phyloP scores from a whole-genome alignment of 768 basidiomycete species.

The Amanita subjunquillea region DNA sequence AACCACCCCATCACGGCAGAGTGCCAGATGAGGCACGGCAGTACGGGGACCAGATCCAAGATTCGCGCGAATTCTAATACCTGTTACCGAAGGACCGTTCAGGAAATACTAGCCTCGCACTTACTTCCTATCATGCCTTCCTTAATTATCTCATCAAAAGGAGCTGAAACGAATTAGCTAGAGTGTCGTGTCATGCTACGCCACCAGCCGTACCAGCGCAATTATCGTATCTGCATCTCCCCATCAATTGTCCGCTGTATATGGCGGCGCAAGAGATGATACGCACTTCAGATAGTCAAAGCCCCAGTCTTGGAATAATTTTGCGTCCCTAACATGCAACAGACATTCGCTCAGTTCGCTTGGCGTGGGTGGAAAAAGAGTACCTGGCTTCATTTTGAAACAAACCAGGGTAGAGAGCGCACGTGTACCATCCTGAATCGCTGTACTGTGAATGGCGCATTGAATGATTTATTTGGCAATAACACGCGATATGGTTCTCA shows the following conservation, averaged over 20 bases:
- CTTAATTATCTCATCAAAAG: constrained; percentile 44
- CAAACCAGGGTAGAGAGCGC: constrained; percentile 53
- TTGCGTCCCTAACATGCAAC: constrained; percentile 31
- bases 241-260: not conserved
- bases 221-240: constrained; percentile 41
- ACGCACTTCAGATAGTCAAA: constrained; percentile 56
- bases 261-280: not conserved
- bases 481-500: constrained; percentile 16
- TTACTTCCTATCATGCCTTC: constrained; percentile 47
- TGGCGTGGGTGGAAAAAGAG: not conserved
- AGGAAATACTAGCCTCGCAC: constrained; percentile 10
- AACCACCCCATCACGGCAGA: constrained; percentile 83
- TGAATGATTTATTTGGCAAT: not conserved
- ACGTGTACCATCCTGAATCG: constrained; percentile 63
- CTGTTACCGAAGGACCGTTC: not conserved
- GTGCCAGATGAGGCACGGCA: constrained; percentile 76
- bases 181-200: not conserved
- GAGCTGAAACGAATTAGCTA: constrained; percentile 21
- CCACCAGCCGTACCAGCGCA: constrained; percentile 34
- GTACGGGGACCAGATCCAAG: constrained; percentile 70
- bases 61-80: constrained; percentile 46
- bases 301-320: constrained; percentile 54
- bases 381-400: constrained; percentile 51
- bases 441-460: constrained; percentile 35
- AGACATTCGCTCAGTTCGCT: not conserved